These are phyloP conservation scores for Oropetium thomaeum DNA, from an alignment of 176 grass and related monocot species.

Conservation along the genomic window DNA sequence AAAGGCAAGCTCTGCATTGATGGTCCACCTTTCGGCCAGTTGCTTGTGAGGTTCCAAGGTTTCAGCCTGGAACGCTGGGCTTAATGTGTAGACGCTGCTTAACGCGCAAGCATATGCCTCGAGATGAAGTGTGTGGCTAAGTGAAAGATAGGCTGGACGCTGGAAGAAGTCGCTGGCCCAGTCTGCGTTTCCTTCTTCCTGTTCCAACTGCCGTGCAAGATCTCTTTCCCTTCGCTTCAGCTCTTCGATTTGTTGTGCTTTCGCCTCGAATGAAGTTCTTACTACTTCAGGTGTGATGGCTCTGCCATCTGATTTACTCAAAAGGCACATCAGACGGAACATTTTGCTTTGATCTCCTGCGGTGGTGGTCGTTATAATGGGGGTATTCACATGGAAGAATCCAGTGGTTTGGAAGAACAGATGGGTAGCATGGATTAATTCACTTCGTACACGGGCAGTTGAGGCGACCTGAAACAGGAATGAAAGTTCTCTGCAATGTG, in stretches of 20 bases:
- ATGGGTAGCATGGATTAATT: constrained; percentile 39
- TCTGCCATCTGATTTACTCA: constrained; percentile 18
- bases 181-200: constrained; percentile 15
- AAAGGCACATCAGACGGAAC: constrained; percentile 41
- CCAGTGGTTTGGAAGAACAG: constrained; percentile 55
- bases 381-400: constrained; percentile 64
- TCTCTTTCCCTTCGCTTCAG: constrained; percentile 49
- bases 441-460: constrained; percentile 45
- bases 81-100: constrained; percentile 53
- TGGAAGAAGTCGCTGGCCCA: constrained; percentile 39
- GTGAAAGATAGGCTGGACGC: constrained; percentile 36
- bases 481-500: background rate
- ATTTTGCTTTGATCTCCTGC: constrained; percentile 17
- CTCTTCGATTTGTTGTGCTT: constrained; percentile 46
- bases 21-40: constrained; percentile 49
- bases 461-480: constrained; percentile 48
- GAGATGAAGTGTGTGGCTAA: constrained; percentile 43
- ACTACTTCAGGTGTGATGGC: constrained; percentile 39
- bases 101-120: constrained; percentile 60
- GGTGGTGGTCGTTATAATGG: constrained; percentile 44
- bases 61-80: constrained; percentile 48
- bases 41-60: constrained; percentile 22
- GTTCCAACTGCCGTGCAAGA: constrained; percentile 4
- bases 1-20: constrained; percentile 58
- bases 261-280: constrained; percentile 41